phyloP scores from a whole-genome alignment of 345 rosid genomes.

The Citrus glauca region DNA sequence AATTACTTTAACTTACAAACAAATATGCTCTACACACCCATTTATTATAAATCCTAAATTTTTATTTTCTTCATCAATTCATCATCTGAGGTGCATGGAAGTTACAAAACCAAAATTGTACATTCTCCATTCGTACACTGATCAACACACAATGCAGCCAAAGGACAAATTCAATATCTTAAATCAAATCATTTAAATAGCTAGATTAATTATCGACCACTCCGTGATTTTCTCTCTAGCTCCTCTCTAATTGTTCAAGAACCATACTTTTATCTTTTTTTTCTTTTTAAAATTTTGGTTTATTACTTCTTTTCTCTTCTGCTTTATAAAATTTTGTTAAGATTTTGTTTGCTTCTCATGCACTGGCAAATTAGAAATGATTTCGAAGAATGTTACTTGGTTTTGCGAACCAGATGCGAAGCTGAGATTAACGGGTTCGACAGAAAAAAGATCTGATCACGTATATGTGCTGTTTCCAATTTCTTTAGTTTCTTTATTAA shows the following conservation, averaged over 20 bases:
- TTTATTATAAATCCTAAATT: no score
- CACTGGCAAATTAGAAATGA: background rate
- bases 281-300: no score
- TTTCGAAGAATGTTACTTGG: background rate
- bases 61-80: no score
- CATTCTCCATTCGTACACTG: no score
- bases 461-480: constrained; percentile 22
- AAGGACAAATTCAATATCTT: background rate
- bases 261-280: background rate
- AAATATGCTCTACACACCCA: no score
- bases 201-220: background rate
- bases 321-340: background rate
- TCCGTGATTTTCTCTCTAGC: background rate
- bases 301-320: background rate
- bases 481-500: constrained; percentile 19
- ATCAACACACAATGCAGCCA: background rate
- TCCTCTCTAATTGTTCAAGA: background rate
- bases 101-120: no score
- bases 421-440: background rate
- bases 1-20: no score
- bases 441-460: background rate
- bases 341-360: background rate
- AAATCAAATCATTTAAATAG: no score
- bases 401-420: background rate
- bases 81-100: no score